Percentiles rank a stretch among this genome's conserved stretches.
Evolutionary conservation across 352 stramenopile genomes (phyloP).

Genomic region (Plasmopara viticola): DNA sequence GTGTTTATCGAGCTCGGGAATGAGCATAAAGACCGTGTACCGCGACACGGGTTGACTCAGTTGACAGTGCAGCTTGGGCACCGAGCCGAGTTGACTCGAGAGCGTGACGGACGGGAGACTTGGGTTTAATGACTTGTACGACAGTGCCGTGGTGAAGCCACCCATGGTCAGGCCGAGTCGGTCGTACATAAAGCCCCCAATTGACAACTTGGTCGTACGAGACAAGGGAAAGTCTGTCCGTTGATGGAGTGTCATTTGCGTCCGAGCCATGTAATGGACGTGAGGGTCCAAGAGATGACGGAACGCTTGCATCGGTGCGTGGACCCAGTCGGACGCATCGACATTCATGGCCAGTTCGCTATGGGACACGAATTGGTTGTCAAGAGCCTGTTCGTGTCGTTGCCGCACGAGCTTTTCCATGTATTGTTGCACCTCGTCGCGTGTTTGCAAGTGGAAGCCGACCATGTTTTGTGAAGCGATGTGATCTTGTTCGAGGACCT

Average conservation of each 20-base stretch:
- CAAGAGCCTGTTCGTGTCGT: conserved; percentile 62
- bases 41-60: conserved; percentile 68
- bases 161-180: conserved; percentile 68
- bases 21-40: conserved; percentile 64
- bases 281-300: conserved; percentile 41
- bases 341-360: conserved; percentile 78
- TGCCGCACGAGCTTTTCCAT: conserved; percentile 53
- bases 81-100: conserved; percentile 68
- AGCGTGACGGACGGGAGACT: conserved; percentile 52
- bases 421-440: conserved; percentile 44
- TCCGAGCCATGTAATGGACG: conserved; percentile 43
- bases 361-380: conserved; percentile 71
- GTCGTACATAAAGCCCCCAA: conserved; percentile 82
- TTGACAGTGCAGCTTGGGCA: conserved; percentile 67
- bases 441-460: conserved; percentile 38
- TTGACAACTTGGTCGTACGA: conserved; percentile 45
- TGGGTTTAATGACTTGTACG: conserved; percentile 63
- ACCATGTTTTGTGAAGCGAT: conserved; percentile 27
- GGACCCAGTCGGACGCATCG: conserved; percentile 71
- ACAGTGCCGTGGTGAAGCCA: conserved; percentile 55
- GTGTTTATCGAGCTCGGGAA: conserved; percentile 65
- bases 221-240: conserved; percentile 61
- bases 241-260: conserved; percentile 81
- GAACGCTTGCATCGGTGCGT: conserved; percentile 49
- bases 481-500: conserved; percentile 56